Evolutionary conservation across 495 filamentous ascomycete genomes (phyloP), one percentile per base, ranked within the genome.

Genomic region (Penicillium robsamsonii): DNA sequence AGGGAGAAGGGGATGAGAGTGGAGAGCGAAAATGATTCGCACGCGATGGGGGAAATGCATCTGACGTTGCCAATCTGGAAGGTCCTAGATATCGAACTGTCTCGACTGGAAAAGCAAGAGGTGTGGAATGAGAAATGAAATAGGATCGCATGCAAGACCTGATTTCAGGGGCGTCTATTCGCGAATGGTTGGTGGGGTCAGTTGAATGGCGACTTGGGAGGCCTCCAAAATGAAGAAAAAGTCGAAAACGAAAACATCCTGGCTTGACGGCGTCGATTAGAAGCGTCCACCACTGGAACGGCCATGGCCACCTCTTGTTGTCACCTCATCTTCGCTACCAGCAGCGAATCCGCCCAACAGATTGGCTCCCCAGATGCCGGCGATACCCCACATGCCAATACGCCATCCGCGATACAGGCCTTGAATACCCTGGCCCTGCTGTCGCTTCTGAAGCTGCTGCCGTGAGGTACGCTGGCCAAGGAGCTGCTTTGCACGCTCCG

Each of bases 341-440:
- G 61, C 69, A 5, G 69, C 64, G 9, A 74, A 68, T 31, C 76
- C 76, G 13, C 87, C 86, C 33, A 90, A 56, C 9, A 86, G 74
- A 48, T 75, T 81, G 55, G 87, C 80, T 22, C 87, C 86, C 91
- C 92, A 93, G 22, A 96, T 83, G 18, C 93, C 93, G 15, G 93
- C 86, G 53, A 97, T 75, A 0, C 92, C 93, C 94, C 94, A 97
- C 82, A 95, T 90, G 10, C 92, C 92, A 17, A 97, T 87, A 65
- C 90, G 86, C 94, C 94, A 98, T 13, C 94, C 94, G 45, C 94
- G 81, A 80, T 90, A 96, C 13, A 98, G 76, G 1, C 95, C 94
- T 29, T 88, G 80, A 25, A 91, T 62, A 7, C 94, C 94, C 62
- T 96, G 91, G 13, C 91, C 91, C 56, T 84, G 66, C 44, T 60